Evolutionary conservation across 1,284 basidiomycete species (phyloP).

Genomic region (Puccinia coronata): DNA sequence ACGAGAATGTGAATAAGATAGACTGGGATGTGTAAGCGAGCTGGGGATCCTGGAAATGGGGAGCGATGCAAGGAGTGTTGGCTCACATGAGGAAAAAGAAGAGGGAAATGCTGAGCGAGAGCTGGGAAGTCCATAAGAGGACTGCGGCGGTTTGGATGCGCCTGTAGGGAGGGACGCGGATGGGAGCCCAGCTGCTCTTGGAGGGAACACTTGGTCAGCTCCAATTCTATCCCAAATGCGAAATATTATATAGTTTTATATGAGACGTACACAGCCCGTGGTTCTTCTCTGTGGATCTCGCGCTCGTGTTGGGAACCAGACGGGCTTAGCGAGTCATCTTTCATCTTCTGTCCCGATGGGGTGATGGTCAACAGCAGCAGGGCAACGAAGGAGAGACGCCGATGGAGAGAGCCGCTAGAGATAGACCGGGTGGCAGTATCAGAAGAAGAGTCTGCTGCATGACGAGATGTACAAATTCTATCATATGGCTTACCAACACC

Average conservation of each 20-base stretch:
- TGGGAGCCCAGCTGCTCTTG: conserved; percentile 54
- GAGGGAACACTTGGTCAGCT: neutral
- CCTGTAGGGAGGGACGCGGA: conserved; percentile 69
- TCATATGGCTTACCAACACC: too few species aligned
- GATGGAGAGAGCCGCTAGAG: too few species aligned
- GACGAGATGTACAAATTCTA: too few species aligned
- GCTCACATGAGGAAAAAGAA: conserved; percentile 80
- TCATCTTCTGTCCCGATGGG: neutral
- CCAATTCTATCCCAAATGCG: neutral
- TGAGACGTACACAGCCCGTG: neutral
- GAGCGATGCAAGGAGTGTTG: too few species aligned
- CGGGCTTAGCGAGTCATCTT: neutral
- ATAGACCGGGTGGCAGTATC: too few species aligned
- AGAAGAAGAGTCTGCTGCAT: too few species aligned
- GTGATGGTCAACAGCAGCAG: neutral
- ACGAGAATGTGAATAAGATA: conserved; percentile 33
- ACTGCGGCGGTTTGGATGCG: conserved; percentile 83
- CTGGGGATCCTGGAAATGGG: too few species aligned
- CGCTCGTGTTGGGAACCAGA: neutral
- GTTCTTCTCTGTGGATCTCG: neutral
- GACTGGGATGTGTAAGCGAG: neutral
- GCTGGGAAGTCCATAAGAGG: conserved; percentile 78
- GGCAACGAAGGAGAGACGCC: too few species aligned
- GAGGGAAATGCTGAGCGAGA: conserved; percentile 69
- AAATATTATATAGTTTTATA: neutral